Evolutionary conservation across 176 grass and related monocot genomes (phyloP).

Genomic region (Echinochloa phyllopogon): DNA sequence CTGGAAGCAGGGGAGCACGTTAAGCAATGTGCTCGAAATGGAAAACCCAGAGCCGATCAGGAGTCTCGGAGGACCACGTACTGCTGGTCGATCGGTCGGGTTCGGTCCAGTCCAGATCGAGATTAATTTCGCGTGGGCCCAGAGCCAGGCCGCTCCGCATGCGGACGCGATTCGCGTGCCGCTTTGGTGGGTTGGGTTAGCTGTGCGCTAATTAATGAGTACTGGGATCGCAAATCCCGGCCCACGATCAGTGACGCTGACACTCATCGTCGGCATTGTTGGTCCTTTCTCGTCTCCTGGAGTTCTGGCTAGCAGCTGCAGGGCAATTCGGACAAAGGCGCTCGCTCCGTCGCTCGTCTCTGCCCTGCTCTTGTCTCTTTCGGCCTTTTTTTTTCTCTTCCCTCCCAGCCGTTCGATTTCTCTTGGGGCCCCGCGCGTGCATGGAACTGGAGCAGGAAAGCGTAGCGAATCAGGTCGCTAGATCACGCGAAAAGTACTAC

Average conservation of each 20-base stretch:
- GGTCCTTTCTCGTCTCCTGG: too few species aligned
- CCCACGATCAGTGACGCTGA: slow-evolving; percentile 7
- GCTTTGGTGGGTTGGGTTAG: background rate
- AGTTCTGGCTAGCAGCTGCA: background rate
- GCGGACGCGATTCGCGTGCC: background rate
- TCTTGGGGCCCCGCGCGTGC: background rate
- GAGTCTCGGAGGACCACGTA: background rate
- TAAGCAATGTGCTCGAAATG: background rate
- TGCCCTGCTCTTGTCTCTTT: background rate
- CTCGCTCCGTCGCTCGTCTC: background rate
- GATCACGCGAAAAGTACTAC: background rate
- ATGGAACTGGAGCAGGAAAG: background rate
- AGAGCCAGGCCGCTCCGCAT: background rate
- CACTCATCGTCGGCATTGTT: background rate
- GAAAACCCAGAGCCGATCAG: background rate
- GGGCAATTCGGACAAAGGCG: background rate
- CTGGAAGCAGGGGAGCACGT: background rate
- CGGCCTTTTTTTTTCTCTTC: background rate
- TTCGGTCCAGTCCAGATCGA: background rate
- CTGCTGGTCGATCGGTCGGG: background rate
- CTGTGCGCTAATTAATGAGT: background rate
- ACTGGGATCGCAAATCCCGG: background rate
- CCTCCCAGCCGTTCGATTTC: background rate
- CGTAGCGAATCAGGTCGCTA: background rate
- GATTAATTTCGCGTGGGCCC: background rate